A percentile compares a stretch with the other conserved stretches of the same genome.
Conservation (phyloP, 2,329 filamentous ascomycete genomes). For the Fusarium protoensiforme region DNA sequence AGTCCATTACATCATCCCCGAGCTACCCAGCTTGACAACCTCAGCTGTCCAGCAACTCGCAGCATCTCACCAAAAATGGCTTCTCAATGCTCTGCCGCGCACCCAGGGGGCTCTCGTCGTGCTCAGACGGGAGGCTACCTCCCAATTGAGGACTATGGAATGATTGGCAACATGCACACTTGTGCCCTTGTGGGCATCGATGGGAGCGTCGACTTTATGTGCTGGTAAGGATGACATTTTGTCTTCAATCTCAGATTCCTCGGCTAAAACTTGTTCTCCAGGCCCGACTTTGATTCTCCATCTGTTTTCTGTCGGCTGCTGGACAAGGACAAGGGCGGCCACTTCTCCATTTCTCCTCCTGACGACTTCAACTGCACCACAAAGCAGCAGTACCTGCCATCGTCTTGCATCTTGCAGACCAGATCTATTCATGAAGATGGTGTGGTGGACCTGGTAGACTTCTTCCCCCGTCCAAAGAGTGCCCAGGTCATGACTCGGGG, state of each 20-base stretch:
- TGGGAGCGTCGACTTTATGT: constrained; percentile 82
- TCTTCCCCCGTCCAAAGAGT: constrained; percentile 77
- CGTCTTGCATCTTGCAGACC: constrained; percentile 80
- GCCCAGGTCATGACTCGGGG: constrained; percentile 61
- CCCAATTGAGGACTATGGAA: constrained; percentile 80
- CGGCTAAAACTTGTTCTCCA: constrained; percentile 43
- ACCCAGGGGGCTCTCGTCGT: constrained; percentile 47
- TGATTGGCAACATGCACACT: constrained; percentile 85
- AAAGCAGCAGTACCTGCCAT: constrained; percentile 82
- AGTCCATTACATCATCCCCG: constrained; percentile 38
- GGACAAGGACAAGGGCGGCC: constrained; percentile 79
- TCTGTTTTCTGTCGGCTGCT: constrained; percentile 79
- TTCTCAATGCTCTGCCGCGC: constrained; percentile 45
- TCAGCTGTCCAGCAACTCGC: background rate
- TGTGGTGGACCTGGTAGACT: constrained; percentile 78
- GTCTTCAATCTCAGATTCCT: background rate
- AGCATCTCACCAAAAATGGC: constrained; percentile 44
- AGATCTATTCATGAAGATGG: constrained; percentile 82
- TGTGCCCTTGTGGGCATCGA: constrained; percentile 80
- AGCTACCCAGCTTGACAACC: background rate
- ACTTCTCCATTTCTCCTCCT: constrained; percentile 74
- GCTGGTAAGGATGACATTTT: constrained; percentile 65
- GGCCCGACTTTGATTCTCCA: constrained; percentile 83
- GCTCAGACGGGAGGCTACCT: constrained; percentile 61
- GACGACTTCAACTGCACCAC: constrained; percentile 67